These are phyloP conservation scores for Atkinsonella texensis DNA, from an alignment of 2,329 filamentous ascomycete genomes.

Conservation along the genomic window DNA sequence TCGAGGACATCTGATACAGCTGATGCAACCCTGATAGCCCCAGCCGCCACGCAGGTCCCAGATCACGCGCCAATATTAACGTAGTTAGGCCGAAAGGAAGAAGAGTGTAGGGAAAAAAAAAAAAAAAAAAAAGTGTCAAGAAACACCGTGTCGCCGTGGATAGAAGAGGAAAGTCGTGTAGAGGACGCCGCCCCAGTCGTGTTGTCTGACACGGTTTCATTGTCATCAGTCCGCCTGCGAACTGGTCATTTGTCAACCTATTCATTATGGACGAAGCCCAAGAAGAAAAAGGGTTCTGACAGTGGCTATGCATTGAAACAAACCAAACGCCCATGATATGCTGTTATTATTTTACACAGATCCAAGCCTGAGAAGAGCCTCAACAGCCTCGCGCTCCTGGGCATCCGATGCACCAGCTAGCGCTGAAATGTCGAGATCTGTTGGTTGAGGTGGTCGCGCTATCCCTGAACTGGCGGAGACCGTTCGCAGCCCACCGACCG, in stretches of 20 bases:
- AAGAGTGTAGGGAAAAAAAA: background rate
- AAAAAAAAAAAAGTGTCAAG: background rate
- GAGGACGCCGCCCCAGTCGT: conserved; percentile 21
- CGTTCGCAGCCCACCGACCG: conserved; percentile 31
- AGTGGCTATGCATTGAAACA: conserved; percentile 3
- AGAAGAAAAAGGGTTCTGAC: conserved; percentile 2
- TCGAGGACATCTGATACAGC: too few relatives aligned
- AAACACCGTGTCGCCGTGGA: conserved; percentile 22
- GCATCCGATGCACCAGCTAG: conserved; percentile 45
- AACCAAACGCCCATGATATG: conserved; percentile 6
- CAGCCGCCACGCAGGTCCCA: too few relatives aligned
- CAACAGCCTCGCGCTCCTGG: conserved; percentile 71
- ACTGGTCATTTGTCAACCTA: conserved; percentile 4
- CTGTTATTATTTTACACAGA: conserved; percentile 52
- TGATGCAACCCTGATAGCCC: too few relatives aligned
- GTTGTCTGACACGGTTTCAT: conserved; percentile 18
- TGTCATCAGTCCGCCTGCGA: conserved; percentile 5
- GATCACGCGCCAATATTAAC: too few relatives aligned
- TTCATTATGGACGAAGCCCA: conserved; percentile 2
- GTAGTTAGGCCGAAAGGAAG: too few relatives aligned
- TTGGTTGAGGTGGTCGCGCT: conserved; percentile 39
- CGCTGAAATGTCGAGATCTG: conserved; percentile 39
- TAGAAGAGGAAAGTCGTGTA: conserved; percentile 12
- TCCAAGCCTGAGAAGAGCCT: conserved; percentile 69
- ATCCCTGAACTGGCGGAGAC: conserved; percentile 40